phyloP scores from a whole-genome alignment of 345 rosid species.

The Syzygium oleosum region DNA sequence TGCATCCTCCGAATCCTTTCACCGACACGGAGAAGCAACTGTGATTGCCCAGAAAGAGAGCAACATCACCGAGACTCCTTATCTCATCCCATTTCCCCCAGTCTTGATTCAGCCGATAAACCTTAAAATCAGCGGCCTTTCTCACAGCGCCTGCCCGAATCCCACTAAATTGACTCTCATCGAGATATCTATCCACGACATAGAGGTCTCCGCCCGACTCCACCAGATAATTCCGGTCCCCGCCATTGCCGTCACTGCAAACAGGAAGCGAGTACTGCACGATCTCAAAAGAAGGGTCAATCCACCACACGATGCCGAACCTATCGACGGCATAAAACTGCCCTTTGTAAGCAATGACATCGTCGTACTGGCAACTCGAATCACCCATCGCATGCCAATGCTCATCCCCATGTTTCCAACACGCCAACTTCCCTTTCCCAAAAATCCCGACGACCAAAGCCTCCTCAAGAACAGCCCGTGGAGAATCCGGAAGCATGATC shows the following conservation, averaged over 20 bases:
- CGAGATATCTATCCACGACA: slow-evolving; percentile 1
- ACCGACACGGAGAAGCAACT: slow-evolving; percentile 19
- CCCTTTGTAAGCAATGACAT: slow-evolving; percentile 1
- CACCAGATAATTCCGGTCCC: slow-evolving; percentile 2
- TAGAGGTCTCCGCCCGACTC: slow-evolving; percentile 7
- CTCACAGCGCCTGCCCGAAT: background rate
- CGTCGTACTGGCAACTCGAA: background rate
- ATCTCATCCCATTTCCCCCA: slow-evolving; percentile 25
- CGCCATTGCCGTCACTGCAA: background rate
- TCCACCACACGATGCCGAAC: slow-evolving; percentile 3
- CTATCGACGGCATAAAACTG: slow-evolving; percentile 9
- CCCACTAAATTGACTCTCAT: background rate
- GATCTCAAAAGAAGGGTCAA: slow-evolving; percentile 1
- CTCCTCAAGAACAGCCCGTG: background rate
- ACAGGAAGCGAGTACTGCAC: slow-evolving; percentile 1
- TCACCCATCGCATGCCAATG: background rate
- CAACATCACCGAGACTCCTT: slow-evolving; percentile 11
- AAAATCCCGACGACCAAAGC: background rate
- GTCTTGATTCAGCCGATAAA: slow-evolving; percentile 27
- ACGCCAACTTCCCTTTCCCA: background rate
- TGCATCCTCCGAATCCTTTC: slow-evolving; percentile 10
- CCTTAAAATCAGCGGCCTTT: slow-evolving; percentile 10
- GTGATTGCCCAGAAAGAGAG: slow-evolving; percentile 14
- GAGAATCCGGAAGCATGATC: background rate
- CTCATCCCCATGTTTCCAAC: slow-evolving; percentile 6